Evolutionary conservation across 192 early-diverging fungal genomes (phyloP), one percentile per base, ranked within the genome.

Genomic region (Dispira simplex): DNA sequence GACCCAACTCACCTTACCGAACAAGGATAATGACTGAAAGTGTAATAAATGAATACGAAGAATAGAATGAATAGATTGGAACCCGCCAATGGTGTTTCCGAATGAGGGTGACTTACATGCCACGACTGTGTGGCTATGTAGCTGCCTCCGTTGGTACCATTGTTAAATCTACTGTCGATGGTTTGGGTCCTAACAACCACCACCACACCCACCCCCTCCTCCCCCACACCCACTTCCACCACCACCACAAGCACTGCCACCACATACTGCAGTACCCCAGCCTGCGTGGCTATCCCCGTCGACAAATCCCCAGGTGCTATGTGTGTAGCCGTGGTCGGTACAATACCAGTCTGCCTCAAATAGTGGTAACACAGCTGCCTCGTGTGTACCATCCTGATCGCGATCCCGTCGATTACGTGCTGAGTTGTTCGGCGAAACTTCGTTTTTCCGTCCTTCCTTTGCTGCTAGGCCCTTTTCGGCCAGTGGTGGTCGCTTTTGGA

Each of bases 161-260:
- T 4, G 32, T 1, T 39, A 39, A 39, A 39, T 39, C 6, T 21
- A 4, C 21, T 9, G 18, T 49, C 3, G 18, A 49, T 3, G 21
- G 48, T 1, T 46, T 49, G 18, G 18, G 0, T 48, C 66, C 3
- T 64, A 63, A 9, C 68, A 23, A 21, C 63, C 44, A 3, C 67
- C 44, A 0, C 67, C 39, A 21, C 63, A 14, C 12, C 65, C 62
- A 56, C 62, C 66, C 27, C 62, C 27, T 1, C 63, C 62, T 25
- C 66, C 48, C 20, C 65, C 62, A 23, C 52, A 57, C 8, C 66
- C 57, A 26, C 60, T 11, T 16, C 59, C 62, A 21, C n/a, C 62
- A 1, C 60, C 52, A 44, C 60, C 26, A 0, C 51, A 46, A 18
- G 43, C 64, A 9, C 21, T 25, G 26, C 52, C 27, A 8, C 64